Base-by-base conservation (phyloP, 345 rosid genomes). In the Lumnitzera racemosa region DNA sequence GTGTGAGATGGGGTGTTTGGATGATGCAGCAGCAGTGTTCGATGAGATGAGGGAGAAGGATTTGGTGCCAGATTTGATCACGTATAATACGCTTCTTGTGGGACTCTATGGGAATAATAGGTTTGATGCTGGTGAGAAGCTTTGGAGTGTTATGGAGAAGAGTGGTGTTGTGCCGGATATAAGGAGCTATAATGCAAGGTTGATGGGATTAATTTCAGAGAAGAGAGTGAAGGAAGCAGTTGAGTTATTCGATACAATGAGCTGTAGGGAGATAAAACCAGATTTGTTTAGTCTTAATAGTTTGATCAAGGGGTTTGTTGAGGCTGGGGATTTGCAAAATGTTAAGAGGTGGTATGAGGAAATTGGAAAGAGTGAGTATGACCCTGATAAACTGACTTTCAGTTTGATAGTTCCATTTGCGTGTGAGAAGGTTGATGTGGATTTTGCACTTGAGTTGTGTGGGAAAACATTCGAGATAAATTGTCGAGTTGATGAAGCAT, bases 31-130 rank as follows among this genome's bases (percentile, higher is more conserved):
- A 57, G 58, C 53, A 3, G 59, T 78, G 74, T 55, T 85, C 23
- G 75, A 82, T 67, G 84, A 78, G 76, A 88, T 90, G 86, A 78
- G 71, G 66, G 70, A 61, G 72, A 76, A 72, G 50, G 86, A 83
- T 25, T 13, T 88, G 29, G 66, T 65, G 49, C 84, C 84, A 5
- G 68, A 76, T 76, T 41, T 70, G 71, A 47, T 83, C 50, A 80
- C 87, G 3, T 88, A 70, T 58, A 85, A 90, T 52, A 79, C 83
- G 1, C 83, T 88, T 56, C 61, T 88, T 51, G 14, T 68, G 15
- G 85, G 61, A 51, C 75, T 76, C n/a, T 79, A 80, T 61, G 55
- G 29, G 65, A 76, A 76, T 36, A 81, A 79, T 8, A 62, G 59
- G 62, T 65, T 80, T n/a, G 75, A 13, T 13, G 82, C 69, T 10